A percentile compares a stretch with the other conserved stretches of the same genome.
Conservation (phyloP, 2,329 filamentous ascomycete genomes). For the Alternaria ethzedia region DNA sequence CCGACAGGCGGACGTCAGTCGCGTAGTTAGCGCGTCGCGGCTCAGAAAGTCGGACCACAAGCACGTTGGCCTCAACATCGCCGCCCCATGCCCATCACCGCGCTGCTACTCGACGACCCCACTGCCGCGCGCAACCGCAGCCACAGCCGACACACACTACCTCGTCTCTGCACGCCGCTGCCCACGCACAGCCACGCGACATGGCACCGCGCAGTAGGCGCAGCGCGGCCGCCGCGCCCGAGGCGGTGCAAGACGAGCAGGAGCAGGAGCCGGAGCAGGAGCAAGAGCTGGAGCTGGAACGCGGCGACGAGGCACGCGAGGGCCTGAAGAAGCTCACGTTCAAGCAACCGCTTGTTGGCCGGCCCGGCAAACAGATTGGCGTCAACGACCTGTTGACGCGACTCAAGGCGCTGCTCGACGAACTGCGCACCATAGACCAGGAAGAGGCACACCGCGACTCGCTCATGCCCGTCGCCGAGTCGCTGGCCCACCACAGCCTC, state of each 20-base stretch:
- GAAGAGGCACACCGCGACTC: constrained; percentile 84
- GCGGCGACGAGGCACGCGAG: constrained; percentile 56
- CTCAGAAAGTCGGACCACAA: constrained; percentile 12
- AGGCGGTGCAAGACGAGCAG: constrained; percentile 34
- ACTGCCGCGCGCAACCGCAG: constrained; percentile 12
- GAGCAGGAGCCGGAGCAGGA: constrained; percentile 31
- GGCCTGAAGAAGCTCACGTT: constrained; percentile 66
- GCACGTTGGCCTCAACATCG: constrained; percentile 10
- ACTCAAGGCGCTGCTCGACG: constrained; percentile 79
- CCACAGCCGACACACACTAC: neutral
- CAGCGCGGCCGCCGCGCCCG: constrained; percentile 42
- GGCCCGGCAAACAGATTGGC: constrained; percentile 85
- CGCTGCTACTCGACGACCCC: constrained; percentile 16
- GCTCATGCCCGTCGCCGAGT: constrained; percentile 81
- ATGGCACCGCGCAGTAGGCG: constrained; percentile 50
- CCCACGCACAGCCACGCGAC: constrained; percentile 40
- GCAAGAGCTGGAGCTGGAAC: constrained; percentile 33
- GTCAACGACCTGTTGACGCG: constrained; percentile 82
- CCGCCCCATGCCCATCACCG: constrained; percentile 14
- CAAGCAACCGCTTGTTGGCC: constrained; percentile 87
- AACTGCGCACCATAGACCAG: constrained; percentile 86
- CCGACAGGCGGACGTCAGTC: constrained; percentile 9
- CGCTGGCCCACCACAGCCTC: constrained; percentile 81
- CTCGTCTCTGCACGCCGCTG: constrained; percentile 1
- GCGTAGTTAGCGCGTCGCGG: constrained; percentile 28